Conservation (phyloP, 2,329 filamentous ascomycete genomes). For the Fusarium sacchari region DNA sequence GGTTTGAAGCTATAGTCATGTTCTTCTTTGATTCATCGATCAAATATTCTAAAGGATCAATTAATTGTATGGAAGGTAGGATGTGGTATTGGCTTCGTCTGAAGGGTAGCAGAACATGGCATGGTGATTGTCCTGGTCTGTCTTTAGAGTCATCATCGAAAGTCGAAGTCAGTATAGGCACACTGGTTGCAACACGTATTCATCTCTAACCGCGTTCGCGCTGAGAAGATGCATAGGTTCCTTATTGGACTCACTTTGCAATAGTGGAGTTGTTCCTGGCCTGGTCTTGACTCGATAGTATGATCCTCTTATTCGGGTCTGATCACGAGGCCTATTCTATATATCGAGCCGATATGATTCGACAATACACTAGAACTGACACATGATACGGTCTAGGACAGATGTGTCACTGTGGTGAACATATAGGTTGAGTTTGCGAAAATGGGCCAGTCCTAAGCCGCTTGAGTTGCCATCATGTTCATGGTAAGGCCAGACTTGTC, state of each 20-base stretch:
- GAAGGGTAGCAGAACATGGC: not conserved
- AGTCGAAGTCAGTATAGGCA: not conserved
- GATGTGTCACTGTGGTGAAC: not conserved
- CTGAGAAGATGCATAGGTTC: not conserved
- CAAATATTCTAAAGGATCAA: not conserved
- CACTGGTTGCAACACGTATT: not conserved
- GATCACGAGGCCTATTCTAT: not conserved
- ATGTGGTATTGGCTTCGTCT: not conserved
- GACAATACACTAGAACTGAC: not conserved
- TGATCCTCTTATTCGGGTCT: not conserved
- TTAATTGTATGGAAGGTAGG: not conserved
- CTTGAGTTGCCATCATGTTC: not conserved
- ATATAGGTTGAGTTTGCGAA: not conserved
- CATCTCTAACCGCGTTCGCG: not conserved
- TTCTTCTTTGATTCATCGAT: not conserved
- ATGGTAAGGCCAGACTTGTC: not conserved
- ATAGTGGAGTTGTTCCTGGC: not conserved
- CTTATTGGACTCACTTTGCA: not conserved
- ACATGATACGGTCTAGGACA: not conserved
- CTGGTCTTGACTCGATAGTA: not conserved
- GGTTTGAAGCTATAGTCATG: not conserved
- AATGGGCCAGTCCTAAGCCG: not conserved
- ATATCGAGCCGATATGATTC: not conserved
- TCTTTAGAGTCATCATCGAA: not conserved
- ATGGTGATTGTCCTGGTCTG: not conserved